These are phyloP conservation scores for Dillenia suffruticosa DNA, from an alignment of 164 flowering plant genomes.

Conservation along the genomic window DNA sequence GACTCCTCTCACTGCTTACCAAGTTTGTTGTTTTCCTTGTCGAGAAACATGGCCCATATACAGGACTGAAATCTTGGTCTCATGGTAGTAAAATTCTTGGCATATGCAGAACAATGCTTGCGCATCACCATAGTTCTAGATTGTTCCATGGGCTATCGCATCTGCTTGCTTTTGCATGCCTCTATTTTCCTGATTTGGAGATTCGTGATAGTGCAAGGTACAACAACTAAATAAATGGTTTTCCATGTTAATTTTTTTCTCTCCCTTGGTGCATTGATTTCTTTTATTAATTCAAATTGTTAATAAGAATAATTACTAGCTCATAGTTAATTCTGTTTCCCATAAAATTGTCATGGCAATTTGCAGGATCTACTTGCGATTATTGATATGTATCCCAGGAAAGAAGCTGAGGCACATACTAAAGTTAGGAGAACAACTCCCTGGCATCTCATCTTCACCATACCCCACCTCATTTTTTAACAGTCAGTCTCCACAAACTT, in stretches of 20 bases:
- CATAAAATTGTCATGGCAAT: constrained; percentile 2
- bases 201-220: constrained; percentile 98
- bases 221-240: neutral
- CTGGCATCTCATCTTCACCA: constrained; percentile 63
- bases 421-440: constrained; percentile 59
- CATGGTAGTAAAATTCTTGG: constrained; percentile 84
- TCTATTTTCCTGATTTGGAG: constrained; percentile 91
- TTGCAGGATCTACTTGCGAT: constrained; percentile 83
- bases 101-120: constrained; percentile 80
- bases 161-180: constrained; percentile 73
- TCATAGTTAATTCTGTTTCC: neutral
- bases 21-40: constrained; percentile 56
- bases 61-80: constrained; percentile 77
- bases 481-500: constrained; percentile 45
- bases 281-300: neutral
- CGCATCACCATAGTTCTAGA: constrained; percentile 76
- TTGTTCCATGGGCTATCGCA: constrained; percentile 66
- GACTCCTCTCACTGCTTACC: constrained; percentile 63
- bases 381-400: constrained; percentile 89
- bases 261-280: neutral
- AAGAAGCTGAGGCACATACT: constrained; percentile 72
- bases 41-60: constrained; percentile 69
- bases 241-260: neutral
- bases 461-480: constrained; percentile 54
- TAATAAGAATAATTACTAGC: neutral